Evolutionary conservation across 371 early-diverging fungal genomes (phyloP).

Genomic region (Mucor sp.): DNA sequence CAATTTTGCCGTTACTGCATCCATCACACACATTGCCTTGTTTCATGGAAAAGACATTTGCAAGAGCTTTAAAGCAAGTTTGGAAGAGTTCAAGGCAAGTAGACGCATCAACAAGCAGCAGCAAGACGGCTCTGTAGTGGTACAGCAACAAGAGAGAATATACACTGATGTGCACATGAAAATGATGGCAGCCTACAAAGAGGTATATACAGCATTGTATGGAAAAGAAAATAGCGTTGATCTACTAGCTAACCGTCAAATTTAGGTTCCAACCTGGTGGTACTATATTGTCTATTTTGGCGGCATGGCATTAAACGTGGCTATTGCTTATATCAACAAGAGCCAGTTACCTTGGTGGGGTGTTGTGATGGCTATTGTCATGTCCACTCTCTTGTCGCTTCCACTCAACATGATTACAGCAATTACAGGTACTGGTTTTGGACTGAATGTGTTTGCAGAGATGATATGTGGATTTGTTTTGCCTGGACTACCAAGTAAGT

Average conservation of each 20-base stretch:
- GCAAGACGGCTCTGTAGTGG: not conserved
- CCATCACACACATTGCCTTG: slow-evolving; percentile 52
- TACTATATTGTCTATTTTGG: slow-evolving; percentile 62
- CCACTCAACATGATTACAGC: slow-evolving; percentile 44
- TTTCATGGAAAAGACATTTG: slow-evolving; percentile 44
- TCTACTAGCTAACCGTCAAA: not conserved
- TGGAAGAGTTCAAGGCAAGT: not conserved
- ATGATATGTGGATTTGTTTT: slow-evolving; percentile 53
- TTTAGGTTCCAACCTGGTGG: slow-evolving; percentile 73
- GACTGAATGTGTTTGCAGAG: slow-evolving; percentile 69
- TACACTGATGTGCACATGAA: slow-evolving; percentile 3
- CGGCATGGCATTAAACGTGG: slow-evolving; percentile 63
- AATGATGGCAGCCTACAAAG: slow-evolving; percentile 1
- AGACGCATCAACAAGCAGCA: not conserved
- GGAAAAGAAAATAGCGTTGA: not conserved
- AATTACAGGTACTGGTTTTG: slow-evolving; percentile 41
- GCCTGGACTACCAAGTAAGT: slow-evolving; percentile 43
- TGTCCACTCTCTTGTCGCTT: slow-evolving; percentile 43
- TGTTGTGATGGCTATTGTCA: slow-evolving; percentile 65
- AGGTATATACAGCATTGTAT: not conserved
- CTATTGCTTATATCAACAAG: slow-evolving; percentile 55
- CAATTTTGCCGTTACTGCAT: slow-evolving; percentile 53
- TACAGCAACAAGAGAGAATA: not conserved
- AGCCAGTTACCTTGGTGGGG: slow-evolving; percentile 74
- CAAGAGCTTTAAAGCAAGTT: not conserved